Percentiles rank a stretch among this genome's conserved stretches.
phyloP scores from a whole-genome alignment of 352 stramenopile genomes.

The Aphanomyces euteiches region DNA sequence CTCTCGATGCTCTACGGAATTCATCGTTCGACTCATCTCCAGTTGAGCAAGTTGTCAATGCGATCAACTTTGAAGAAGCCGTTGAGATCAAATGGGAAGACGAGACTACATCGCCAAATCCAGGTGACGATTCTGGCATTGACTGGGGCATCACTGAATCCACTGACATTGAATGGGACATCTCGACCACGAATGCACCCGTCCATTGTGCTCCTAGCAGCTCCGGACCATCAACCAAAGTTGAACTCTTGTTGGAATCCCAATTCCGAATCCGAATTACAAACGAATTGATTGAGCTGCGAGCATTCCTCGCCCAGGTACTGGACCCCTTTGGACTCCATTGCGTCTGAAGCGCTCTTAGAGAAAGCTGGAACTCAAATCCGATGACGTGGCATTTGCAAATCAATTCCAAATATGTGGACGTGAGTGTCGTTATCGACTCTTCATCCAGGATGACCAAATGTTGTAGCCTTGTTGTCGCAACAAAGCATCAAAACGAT shows the following conservation, averaged over 20 bases:
- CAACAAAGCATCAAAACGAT: slow-evolving; percentile 57
- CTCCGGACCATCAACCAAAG: slow-evolving; percentile 34
- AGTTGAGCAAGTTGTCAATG: slow-evolving; percentile 29
- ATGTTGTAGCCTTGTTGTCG: slow-evolving; percentile 46
- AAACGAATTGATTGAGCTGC: slow-evolving; percentile 75
- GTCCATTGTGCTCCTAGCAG: background rate
- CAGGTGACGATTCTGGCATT: slow-evolving; percentile 34
- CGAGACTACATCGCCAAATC: slow-evolving; percentile 43
- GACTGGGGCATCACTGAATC: slow-evolving; percentile 61
- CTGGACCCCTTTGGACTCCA: no score
- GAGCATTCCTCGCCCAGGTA: slow-evolving; percentile 49
- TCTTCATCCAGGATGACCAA: slow-evolving; percentile 46
- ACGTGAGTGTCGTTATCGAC: slow-evolving; percentile 68
- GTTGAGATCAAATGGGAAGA: slow-evolving; percentile 61
- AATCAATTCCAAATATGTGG: slow-evolving; percentile 45
- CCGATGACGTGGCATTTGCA: slow-evolving; percentile 34
- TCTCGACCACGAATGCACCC: slow-evolving; percentile 42
- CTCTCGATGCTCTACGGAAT: slow-evolving; percentile 48
- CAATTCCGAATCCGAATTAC: slow-evolving; percentile 57
- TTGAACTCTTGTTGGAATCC: slow-evolving; percentile 48
- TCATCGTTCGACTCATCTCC: slow-evolving; percentile 36
- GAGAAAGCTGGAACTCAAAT: no score
- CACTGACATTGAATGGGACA: slow-evolving; percentile 75
- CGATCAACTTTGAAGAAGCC: slow-evolving; percentile 40
- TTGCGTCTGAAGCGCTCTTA: background rate